These are phyloP conservation scores for Onygena corvina DNA, from an alignment of 2,329 filamentous ascomycete species.

Conservation along the genomic window DNA sequence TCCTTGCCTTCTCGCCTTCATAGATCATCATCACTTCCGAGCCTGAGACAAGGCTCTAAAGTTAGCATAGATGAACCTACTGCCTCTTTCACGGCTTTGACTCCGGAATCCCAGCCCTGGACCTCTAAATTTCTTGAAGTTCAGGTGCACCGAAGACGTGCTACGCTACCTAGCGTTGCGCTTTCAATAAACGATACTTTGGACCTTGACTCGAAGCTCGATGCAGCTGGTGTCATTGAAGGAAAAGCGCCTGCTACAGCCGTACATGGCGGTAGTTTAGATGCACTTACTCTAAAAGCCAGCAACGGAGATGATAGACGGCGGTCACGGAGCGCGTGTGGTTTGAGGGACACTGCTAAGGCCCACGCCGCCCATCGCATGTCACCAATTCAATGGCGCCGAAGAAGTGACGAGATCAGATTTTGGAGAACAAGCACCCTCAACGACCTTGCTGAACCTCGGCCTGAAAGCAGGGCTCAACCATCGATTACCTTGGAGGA, in stretches of 20 bases:
- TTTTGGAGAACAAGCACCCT: constrained; percentile 27
- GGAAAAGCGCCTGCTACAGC: neutral
- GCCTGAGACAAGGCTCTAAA: neutral
- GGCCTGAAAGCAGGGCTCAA: constrained; percentile 1
- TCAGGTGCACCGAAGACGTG: constrained; percentile 24
- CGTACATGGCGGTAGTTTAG: constrained; percentile 9
- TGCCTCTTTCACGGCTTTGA: neutral
- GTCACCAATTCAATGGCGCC: constrained; percentile 32
- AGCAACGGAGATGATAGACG: constrained; percentile 25
- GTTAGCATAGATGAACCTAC: neutral
- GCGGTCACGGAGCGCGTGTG: constrained; percentile 36
- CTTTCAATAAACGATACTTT: constrained; percentile 32
- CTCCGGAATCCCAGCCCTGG: neutral
- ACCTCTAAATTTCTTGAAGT: constrained; percentile 2
- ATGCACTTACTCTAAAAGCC: constrained; percentile 13
- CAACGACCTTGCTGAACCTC: constrained; percentile 18
- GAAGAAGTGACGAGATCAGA: constrained; percentile 31
- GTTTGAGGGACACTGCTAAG: constrained; percentile 26
- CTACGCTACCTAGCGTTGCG: constrained; percentile 35
- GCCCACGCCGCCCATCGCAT: constrained; percentile 29
- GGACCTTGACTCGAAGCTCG: constrained; percentile 15
- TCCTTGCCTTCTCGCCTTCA: constrained; percentile 2
- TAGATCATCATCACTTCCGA: constrained; percentile 12
- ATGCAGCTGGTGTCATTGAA: neutral
- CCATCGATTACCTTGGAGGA: neutral